Evolutionary conservation across 192 early-diverging fungal species (phyloP).

Genomic region (Backusella sp.): DNA sequence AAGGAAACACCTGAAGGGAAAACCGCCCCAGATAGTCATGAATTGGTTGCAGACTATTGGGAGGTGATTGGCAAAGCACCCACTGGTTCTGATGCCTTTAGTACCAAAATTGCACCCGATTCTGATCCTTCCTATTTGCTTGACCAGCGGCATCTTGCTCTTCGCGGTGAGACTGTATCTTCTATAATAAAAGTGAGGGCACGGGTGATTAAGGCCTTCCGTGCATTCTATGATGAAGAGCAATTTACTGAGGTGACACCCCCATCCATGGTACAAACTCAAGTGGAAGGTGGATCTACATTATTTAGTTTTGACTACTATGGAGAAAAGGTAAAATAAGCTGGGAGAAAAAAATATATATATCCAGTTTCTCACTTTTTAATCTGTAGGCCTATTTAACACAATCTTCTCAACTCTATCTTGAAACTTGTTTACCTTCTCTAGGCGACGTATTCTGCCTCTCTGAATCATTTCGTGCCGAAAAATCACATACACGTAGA

Average conservation of each 20-base stretch:
- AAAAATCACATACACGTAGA: constrained; percentile 94
- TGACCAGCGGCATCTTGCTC: constrained; percentile 92
- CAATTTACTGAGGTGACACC: constrained; percentile 92
- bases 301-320: constrained; percentile 97
- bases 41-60: constrained; percentile 95
- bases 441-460: constrained; percentile 96
- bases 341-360: neutral
- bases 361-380: neutral
- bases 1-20: constrained; percentile 90
- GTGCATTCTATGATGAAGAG: constrained; percentile 84
- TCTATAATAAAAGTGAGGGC: constrained; percentile 84
- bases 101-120: constrained; percentile 84
- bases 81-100: constrained; percentile 88
- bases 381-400: constrained; percentile 83
- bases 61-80: constrained; percentile 89
- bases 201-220: constrained; percentile 89
- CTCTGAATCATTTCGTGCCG: constrained; percentile 96
- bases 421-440: constrained; percentile 93
- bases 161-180: constrained; percentile 92
- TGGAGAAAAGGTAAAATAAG: constrained; percentile 67
- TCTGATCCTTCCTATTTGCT: constrained; percentile 83
- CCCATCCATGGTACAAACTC: constrained; percentile 99
- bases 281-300: constrained; percentile 97
- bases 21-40: constrained; percentile 94
- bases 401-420: constrained; percentile 97